Base-by-base conservation (phyloP, 2,329 filamentous ascomycete genomes). In the Trichoderma pleuroti region DNA sequence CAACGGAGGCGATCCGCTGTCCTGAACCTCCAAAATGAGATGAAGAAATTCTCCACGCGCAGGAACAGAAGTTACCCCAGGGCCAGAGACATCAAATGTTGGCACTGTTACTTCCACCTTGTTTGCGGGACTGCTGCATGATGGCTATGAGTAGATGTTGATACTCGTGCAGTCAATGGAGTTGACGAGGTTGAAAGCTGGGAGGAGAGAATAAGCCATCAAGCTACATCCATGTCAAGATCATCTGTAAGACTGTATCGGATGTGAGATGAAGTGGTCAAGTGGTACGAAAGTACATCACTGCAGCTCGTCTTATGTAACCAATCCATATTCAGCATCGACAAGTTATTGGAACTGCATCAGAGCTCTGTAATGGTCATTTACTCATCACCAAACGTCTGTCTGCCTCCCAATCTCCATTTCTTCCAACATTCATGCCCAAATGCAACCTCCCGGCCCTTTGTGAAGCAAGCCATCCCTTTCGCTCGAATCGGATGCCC, bases 121-220 rank as follows among this genome's bases (percentile, higher is more conserved):
- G 77, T 68, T 83, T 82, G 52, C 32, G 39, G 6, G 56, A 68
- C 11, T 60, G 54, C 21, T 60, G 65, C 66, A 64, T 69, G 42
- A 68, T 36, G 16, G 26, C 8, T 26, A 16, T 60, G n/a, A 12
- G 14, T 21, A 9, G 16, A 16, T 28, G 8, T 60, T 34, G 26
- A 5, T 28, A 30, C 10, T 32, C n/a, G 6, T 21, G 4, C 2
- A 10, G 11, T 18, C 9, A 21, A 18, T 28, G 10, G n/a, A 66
- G 30, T 34, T 49, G 39, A 52, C 16, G 18, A 32, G 39, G 16
- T 34, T 36, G 62, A 14, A 14, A 12, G 24, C 10, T 42, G 28
- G 1, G n/a, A 12, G 28, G 28, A 34, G 28, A 12, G 4, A 12
- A 59, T 7, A 59, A 21, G 28, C 0, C 28, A 32, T 21, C 2